Base-by-base conservation (phyloP, 352 stramenopile genomes). In the Phytophthora ramorum region DNA sequence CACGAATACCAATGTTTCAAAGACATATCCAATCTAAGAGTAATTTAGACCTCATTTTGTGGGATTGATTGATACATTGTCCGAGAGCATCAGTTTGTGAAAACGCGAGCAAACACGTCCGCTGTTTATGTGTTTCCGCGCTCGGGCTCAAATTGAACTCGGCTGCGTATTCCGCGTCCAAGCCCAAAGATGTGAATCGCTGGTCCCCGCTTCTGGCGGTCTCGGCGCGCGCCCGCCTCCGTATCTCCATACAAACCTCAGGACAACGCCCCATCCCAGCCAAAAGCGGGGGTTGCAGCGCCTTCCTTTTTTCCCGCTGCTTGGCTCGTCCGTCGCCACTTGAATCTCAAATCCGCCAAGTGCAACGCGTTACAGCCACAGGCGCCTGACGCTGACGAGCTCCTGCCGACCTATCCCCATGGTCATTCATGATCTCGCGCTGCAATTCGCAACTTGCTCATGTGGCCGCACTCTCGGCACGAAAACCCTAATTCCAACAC, bases 321-420 rank as follows among this genome's bases (percentile, higher is more conserved):
- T 34, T 49, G 58, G 43, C 65, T 56, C 65, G 51, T 69, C 52
- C 22, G 30, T 43, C 46, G 20, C 50, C 49, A 67, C 64, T 72
- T 71, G 63, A 71, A 71, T 71, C 64, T 69, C 44, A 24, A 51
- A 63, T 58, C 43, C 22, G 35, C 58, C 35, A 59, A 67, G 45
- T 67, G 63, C 57, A 63, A 66, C 55, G 46, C 54, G 34, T 58
- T 57, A 70, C 63, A 66, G 37, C 40, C 9, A 28, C 40, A 30
- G 47, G 41, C 59, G 59, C 22, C 22, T 24, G 22, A 24, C 22
- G 40, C 60, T 63, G 59, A 62, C 34, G 51, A 28, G 57, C 46
- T 35, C 44, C 46, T 38, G 32, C 30, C 8, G 32, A 30, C 45
- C 51, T 51, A 62, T 63, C 60, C 51, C 59, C 47, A n/a, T 17